Conservation (phyloP, 352 stramenopile genomes). For the Phytophthora boehmeriae region DNA sequence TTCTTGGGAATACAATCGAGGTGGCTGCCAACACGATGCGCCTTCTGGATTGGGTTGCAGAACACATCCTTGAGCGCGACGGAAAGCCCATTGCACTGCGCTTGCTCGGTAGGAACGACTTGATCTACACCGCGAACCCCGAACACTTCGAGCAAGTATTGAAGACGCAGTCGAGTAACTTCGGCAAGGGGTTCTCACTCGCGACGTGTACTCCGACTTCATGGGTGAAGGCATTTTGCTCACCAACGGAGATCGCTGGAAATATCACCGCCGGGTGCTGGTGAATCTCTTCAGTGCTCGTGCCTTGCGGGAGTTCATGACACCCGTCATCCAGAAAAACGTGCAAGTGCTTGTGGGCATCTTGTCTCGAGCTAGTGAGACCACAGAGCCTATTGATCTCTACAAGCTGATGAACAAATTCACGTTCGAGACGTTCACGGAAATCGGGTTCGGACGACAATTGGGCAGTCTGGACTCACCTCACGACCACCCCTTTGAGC, state of each 20-base stretch:
- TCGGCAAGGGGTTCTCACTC: constrained; percentile 58
- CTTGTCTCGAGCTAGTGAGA: constrained; percentile 7
- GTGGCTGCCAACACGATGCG: constrained; percentile 25
- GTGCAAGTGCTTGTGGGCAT: constrained; percentile 9
- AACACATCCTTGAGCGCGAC: constrained; percentile 2
- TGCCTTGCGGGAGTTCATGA: constrained; percentile 39
- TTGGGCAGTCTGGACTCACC: constrained; percentile 27
- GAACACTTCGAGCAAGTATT: constrained; percentile 47
- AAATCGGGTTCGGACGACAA: constrained; percentile 60
- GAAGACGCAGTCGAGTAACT: constrained; percentile 62
- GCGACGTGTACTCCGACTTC: constrained; percentile 43
- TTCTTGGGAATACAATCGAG: constrained; percentile 27
- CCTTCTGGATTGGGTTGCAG: constrained; percentile 41
- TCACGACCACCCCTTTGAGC: constrained; percentile 30
- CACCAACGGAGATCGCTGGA: constrained; percentile 62
- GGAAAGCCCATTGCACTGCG: constrained; percentile 11
- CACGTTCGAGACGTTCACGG: constrained; percentile 56
- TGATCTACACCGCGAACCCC: constrained; percentile 23
- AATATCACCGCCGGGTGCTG: constrained; percentile 66
- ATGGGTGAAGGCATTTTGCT: constrained; percentile 68
- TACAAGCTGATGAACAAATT: constrained; percentile 32
- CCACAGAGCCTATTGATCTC: constrained; percentile 9
- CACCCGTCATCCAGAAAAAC: constrained; percentile 26
- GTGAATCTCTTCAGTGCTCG: constrained; percentile 80
- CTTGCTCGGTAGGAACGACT: constrained; percentile 18